A percentile compares a stretch with the other conserved stretches of the same genome.
These are phyloP conservation scores for Sequoia sempervirens DNA, from an alignment of 75 land plant genomes.

Conservation along the genomic window DNA sequence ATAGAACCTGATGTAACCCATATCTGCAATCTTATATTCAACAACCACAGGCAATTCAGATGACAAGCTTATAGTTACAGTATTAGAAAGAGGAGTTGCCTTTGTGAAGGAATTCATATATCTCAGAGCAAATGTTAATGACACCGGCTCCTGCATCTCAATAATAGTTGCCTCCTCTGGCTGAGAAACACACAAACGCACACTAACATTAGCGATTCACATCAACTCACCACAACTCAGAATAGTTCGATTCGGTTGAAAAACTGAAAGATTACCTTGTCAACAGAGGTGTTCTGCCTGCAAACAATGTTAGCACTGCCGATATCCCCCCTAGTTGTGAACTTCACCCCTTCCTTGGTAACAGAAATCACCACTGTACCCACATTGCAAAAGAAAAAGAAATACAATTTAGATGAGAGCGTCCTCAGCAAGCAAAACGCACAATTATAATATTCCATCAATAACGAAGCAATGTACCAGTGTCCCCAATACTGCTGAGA, in stretches of 20 bases:
- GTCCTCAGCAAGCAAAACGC: background rate
- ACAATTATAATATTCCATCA: background rate
- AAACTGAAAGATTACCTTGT: slow-evolving; percentile 47
- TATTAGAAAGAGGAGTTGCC: slow-evolving; percentile 80
- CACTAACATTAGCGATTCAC: background rate
- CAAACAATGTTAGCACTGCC: slow-evolving; percentile 94
- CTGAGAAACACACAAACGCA: slow-evolving; percentile 27
- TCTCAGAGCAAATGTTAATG: slow-evolving; percentile 92
- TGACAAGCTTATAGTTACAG: slow-evolving; percentile 85
- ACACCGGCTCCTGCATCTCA: slow-evolving; percentile 93
- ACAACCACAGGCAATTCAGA: slow-evolving; percentile 92
- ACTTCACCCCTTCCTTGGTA: slow-evolving; percentile 96
- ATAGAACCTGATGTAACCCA: slow-evolving; percentile 92
- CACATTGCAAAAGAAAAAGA: background rate
- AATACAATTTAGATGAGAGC: background rate
- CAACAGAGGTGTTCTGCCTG: slow-evolving; percentile 88
- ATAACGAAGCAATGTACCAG: slow-evolving; percentile 40
- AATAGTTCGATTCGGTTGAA: background rate
- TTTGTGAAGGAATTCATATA: slow-evolving; percentile 97
- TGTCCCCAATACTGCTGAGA: slow-evolving; percentile 93
- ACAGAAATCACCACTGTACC: slow-evolving; percentile 86
- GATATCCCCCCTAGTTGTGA: slow-evolving; percentile 91
- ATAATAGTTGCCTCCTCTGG: slow-evolving; percentile 86
- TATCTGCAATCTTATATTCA: slow-evolving; percentile 97
- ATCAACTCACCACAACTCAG: background rate